These are phyloP conservation scores for Debaryomycetaceae sp. DNA, from an alignment of 1,139 yeast genomes.

Conservation along the genomic window DNA sequence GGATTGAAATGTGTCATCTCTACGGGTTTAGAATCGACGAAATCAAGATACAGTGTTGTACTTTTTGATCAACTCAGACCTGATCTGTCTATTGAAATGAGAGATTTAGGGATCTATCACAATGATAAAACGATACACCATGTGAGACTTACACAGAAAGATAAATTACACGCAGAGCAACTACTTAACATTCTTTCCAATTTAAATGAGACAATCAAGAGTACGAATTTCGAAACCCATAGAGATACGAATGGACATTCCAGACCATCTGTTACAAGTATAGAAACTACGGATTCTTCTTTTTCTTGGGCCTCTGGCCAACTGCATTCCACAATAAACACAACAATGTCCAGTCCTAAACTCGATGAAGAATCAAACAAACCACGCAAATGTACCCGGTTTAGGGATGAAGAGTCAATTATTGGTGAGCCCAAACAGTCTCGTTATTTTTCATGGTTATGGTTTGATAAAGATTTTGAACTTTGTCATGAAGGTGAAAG, in stretches of 20 bases:
- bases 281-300: slow-evolving; percentile 1
- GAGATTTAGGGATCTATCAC: slow-evolving; percentile 6
- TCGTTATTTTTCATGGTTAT: slow-evolving; percentile 30
- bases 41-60: slow-evolving; percentile 24
- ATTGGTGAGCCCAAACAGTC: slow-evolving; percentile 8
- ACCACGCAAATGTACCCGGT: slow-evolving; percentile 7
- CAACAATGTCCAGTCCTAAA: slow-evolving; percentile 7
- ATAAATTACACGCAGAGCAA: slow-evolving; percentile 25
- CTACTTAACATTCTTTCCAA: slow-evolving; percentile 20
- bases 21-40: slow-evolving; percentile 28
- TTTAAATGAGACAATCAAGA: slow-evolving; percentile 12
- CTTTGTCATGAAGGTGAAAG: slow-evolving; percentile 24
- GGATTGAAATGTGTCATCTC: slow-evolving; percentile 21
- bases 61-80: slow-evolving; percentile 4
- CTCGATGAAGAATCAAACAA: slow-evolving; percentile 1
- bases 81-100: neutral
- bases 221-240: neutral
- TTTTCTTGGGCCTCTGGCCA: slow-evolving; percentile 8
- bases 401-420: slow-evolving; percentile 18
- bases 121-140: slow-evolving; percentile 25
- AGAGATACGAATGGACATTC: slow-evolving; percentile 6
- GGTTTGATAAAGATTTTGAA: slow-evolving; percentile 35
- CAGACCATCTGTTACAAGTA: slow-evolving; percentile 8
- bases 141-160: slow-evolving; percentile 27
- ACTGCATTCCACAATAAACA: slow-evolving; percentile 8